These are phyloP conservation scores for Neoboletus magnificus DNA, from an alignment of 768 basidiomycete genomes.

Conservation along the genomic window DNA sequence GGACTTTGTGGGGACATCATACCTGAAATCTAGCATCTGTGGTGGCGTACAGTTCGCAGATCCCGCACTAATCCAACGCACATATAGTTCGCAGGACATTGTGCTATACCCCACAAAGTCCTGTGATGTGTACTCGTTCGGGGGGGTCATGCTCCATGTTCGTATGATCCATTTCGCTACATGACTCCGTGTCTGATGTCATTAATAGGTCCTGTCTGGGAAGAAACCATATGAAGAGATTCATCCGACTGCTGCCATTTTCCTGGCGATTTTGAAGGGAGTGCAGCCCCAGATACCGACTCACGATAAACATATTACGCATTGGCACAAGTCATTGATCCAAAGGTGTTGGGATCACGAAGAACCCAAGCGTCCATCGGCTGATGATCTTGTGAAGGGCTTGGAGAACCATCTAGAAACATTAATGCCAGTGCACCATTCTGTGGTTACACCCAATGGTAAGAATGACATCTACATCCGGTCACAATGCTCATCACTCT, in stretches of 20 bases:
- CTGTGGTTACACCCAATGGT: too few relatives aligned
- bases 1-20: constrained; percentile 28
- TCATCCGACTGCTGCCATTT: background rate
- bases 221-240: constrained; percentile 19
- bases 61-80: constrained; percentile 24
- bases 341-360: constrained; percentile 16
- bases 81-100: background rate
- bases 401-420: too few relatives aligned
- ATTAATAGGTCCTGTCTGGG: constrained; percentile 18
- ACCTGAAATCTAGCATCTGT: constrained; percentile 31
- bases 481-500: too few relatives aligned
- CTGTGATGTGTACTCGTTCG: constrained; percentile 31
- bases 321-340: constrained; percentile 7
- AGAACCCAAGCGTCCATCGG: constrained; percentile 18
- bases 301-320: background rate
- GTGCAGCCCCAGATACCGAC: constrained; percentile 13
- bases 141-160: constrained; percentile 36
- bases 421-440: too few relatives aligned
- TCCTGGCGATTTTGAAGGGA: background rate
- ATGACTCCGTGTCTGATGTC: constrained; percentile 5
- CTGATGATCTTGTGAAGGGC: too few relatives aligned
- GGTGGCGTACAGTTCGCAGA: constrained; percentile 50
- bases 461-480: too few relatives aligned
- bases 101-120: constrained; percentile 14
- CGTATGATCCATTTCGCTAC: background rate